A percentile compares a stretch with the other conserved stretches of the same genome.
These are phyloP conservation scores for Metschnikowia gelsemii DNA, from an alignment of 805 yeast genomes.

Conservation along the genomic window DNA sequence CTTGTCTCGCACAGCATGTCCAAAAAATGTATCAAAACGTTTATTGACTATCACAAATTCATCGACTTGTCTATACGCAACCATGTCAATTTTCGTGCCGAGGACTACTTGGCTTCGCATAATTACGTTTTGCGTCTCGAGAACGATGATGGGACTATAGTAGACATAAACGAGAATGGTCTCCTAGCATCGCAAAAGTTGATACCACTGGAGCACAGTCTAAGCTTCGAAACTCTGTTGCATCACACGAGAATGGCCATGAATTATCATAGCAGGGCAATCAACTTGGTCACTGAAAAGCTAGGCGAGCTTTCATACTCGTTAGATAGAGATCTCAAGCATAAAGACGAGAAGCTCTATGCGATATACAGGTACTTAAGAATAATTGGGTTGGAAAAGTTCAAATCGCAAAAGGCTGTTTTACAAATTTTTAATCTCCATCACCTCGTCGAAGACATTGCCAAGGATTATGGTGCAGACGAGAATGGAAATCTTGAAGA, in stretches of 20 bases:
- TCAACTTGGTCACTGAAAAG: conserved; percentile 38
- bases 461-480: conserved; percentile 17
- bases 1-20: conserved; percentile 62
- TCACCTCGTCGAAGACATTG: conserved; percentile 30
- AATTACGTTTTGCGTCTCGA: conserved; percentile 28
- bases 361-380: conserved; percentile 28
- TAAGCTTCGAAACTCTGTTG: conserved; percentile 39
- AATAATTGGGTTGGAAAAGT: conserved; percentile 25
- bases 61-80: conserved; percentile 28
- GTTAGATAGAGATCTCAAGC: conserved; percentile 39
- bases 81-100: conserved; percentile 26
- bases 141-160: conserved; percentile 10
- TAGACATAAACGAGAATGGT: neutral
- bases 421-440: conserved; percentile 34
- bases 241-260: conserved; percentile 37
- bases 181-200: conserved; percentile 5
- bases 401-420: conserved; percentile 29
- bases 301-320: conserved; percentile 38
- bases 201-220: conserved; percentile 18
- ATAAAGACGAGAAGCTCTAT: conserved; percentile 35
- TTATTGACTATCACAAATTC: conserved; percentile 26
- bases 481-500: conserved; percentile 15
- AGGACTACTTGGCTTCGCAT: conserved; percentile 31
- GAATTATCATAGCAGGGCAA: conserved; percentile 32
- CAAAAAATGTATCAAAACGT: conserved; percentile 26